Evolutionary conservation across 1,284 basidiomycete species (phyloP), one percentile per base, ranked within the genome.

Genomic region (Tremellales sp.): DNA sequence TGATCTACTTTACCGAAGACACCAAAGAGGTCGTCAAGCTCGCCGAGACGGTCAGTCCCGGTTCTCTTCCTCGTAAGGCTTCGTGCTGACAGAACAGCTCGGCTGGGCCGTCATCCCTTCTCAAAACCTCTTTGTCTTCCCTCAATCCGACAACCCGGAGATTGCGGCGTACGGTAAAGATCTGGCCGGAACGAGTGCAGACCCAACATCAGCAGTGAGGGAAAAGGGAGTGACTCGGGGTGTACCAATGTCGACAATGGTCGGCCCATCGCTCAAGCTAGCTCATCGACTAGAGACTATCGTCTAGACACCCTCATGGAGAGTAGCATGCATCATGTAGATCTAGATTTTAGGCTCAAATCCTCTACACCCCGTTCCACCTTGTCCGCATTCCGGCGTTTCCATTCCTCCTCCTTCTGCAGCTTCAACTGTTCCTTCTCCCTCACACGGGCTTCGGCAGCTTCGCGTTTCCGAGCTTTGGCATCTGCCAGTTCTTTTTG

Each of bases 271-370:
- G 26, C 51, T 75, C 39, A 62, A 64, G 46, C 56, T 74, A 40
- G 71, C 73, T 19, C 64, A 67, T 47, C 69, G 74, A 55, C 59
- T 75, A 43, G 73, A 75, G 60, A 67, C 70, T 46, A 73, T 75
- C 51, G 70, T 75, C 11, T 75, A 70, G 46, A 37, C 26, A 19
- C 7, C n/a, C 26, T 13, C 19, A 29, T n/a, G 42, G 27, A 1
- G 31, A 29, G 23, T 17, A 29, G 15, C 23, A 40, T 40, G 39
- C 39, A 40, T 7, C 23, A 15, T 40, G 7, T 19, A 19, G 39
- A 24, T 24, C 6, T 40, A 36, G 15, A 36, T n/a, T 36, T 15
- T 4, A n/a, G 13, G 15, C 13, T n/a, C 33, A 36, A 36, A 6
- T 36, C 19, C 33, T n/a, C 6, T 5, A 36, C 13, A 6, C 33